Percentiles rank a stretch among this genome's conserved stretches.
Conservation (phyloP, 129 eudicot genomes). For the Logfia minima region DNA sequence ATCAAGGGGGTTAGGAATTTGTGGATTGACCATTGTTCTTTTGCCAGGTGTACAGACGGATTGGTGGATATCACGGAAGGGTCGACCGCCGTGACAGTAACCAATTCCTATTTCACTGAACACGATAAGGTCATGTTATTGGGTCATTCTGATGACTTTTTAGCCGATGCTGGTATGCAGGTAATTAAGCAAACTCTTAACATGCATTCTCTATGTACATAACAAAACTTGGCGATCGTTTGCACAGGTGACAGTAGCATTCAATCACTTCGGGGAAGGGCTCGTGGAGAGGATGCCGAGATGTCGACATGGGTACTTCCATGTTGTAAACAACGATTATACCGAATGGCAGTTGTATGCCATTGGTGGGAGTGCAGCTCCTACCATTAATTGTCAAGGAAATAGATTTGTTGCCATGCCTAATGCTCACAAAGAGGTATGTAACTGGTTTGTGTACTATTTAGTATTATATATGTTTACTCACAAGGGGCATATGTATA, state of each 20-base stretch:
- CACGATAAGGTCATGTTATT: constrained; percentile 84
- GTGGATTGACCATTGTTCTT: constrained; percentile 90
- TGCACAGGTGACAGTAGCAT: constrained; percentile 80
- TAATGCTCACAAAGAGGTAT: constrained; percentile 75
- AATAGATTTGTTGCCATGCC: constrained; percentile 72
- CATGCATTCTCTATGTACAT: background rate
- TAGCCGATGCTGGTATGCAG: constrained; percentile 88
- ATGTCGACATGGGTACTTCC: constrained; percentile 80
- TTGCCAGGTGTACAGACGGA: constrained; percentile 88
- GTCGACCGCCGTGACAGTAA: constrained; percentile 83
- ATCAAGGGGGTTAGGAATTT: constrained; percentile 65
- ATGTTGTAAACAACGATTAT: constrained; percentile 91
- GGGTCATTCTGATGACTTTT: constrained; percentile 69
- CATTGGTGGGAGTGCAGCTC: constrained; percentile 91
- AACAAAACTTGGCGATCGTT: background rate
- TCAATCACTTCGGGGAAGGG: constrained; percentile 76
- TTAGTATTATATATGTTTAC: background rate
- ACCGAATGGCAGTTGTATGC: constrained; percentile 88
- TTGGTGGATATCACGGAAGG: constrained; percentile 75
- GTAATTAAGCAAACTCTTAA: constrained; percentile 32
- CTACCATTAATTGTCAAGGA: constrained; percentile 93
- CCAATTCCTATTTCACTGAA: constrained; percentile 66
- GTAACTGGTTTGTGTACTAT: background rate
- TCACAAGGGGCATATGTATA: constrained; percentile 19
- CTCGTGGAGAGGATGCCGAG: constrained; percentile 88